Evolutionary conservation across 768 basidiomycete species (phyloP).

Genomic region (Gloeopeniophorella convolvens): DNA sequence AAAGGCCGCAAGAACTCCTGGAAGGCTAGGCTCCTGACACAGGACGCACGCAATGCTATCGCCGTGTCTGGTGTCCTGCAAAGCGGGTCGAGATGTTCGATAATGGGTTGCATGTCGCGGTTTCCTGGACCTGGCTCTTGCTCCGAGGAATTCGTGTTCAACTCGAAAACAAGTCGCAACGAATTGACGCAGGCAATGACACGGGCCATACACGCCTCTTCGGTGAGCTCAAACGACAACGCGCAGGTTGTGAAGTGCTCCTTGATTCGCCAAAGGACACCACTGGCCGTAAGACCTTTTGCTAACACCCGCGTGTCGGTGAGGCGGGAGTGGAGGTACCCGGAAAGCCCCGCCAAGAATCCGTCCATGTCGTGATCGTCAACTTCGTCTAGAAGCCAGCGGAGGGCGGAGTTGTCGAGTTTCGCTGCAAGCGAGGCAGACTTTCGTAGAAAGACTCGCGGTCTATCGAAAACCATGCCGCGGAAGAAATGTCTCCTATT

Average conservation of each 20-base stretch:
- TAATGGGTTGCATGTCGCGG: background rate
- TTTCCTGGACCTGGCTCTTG: background rate
- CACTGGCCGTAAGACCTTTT: background rate
- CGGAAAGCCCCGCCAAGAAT: slow-evolving; percentile 8
- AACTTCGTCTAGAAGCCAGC: slow-evolving; percentile 10
- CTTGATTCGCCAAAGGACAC: slow-evolving; percentile 1
- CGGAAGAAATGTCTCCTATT: background rate
- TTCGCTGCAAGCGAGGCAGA: background rate
- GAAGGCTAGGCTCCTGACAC: slow-evolving; percentile 1
- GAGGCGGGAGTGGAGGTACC: slow-evolving; percentile 4
- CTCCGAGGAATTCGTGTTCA: background rate
- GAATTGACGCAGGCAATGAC: slow-evolving; percentile 3
- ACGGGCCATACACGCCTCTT: background rate
- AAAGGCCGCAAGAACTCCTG: background rate
- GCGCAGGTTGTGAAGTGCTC: slow-evolving; percentile 7
- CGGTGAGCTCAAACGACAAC: slow-evolving; percentile 1
- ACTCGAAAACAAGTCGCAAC: slow-evolving; percentile 2
- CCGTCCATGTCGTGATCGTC: slow-evolving; percentile 8
- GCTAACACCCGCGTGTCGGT: background rate
- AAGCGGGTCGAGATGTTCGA: background rate
- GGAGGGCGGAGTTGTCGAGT: slow-evolving; percentile 5
- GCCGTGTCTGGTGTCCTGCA: background rate
- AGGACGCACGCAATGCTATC: slow-evolving; percentile 1
- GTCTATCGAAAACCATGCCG: background rate
- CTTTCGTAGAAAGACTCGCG: background rate